Base-by-base conservation (phyloP, 1,139 yeast genomes). In the Hemisphaericaspora lyxosophila region DNA sequence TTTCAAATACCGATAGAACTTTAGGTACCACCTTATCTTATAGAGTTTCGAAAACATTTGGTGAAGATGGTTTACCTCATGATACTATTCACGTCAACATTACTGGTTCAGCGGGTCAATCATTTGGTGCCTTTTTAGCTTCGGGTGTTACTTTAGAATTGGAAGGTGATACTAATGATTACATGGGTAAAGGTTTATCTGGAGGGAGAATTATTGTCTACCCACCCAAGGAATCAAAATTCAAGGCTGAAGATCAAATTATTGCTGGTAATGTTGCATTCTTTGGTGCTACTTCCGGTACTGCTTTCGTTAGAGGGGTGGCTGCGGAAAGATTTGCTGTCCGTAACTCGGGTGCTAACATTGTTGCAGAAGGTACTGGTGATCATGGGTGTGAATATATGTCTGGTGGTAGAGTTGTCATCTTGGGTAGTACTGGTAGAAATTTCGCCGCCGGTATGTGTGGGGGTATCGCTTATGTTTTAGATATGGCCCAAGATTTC, bases 361-460 rank as follows among this genome's bases (percentile, higher is more conserved):
- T 95, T 49, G 97, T 92, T 48, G 89, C 88, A 49, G 98, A 92
- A 69, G 96, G 96, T 59, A 85, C 88, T 48, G 98, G 98, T 72
- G 97, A 90, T 61, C 97, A 92, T 63, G 97, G 98, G 40, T 92
- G 97, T 72, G 98, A 92, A 67, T 92, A 92, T 71, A 92, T 92
- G 98, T 89, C 97, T 55, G 97, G 98, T 63, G 98, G 98, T 62
- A 82, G 97, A 56, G 96, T 92, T 45, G 87, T 92, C 59, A 88
- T 92, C 38, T 77, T 92, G 51, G 96, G 97, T 36, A 68, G 82
- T 41, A 86, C 96, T 56, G 97, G 96, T 44, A 82, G 97, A 51
- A 85, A 89, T 71, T 92, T 92, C 63, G 97, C 97, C 32, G 96
- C 98, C 40, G 98, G 98, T 74, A 94, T 94, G 87, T 90, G 97